Evolutionary conservation across 441 rosid species (phyloP), one percentile per base, ranked within the genome.

Genomic region (Mallotus repandus): DNA sequence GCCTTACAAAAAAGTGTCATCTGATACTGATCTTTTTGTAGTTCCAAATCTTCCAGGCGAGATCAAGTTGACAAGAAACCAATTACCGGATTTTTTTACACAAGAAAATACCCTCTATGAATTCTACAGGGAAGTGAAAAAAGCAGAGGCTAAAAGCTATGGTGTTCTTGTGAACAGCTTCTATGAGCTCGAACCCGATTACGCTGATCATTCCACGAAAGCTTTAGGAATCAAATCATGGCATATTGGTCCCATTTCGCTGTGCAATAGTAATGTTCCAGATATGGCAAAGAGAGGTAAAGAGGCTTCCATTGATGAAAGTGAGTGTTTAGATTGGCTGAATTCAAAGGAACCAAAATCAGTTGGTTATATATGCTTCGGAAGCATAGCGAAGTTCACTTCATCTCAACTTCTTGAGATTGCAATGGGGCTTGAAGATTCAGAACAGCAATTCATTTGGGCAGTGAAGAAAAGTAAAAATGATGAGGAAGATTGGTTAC

Each of bases 111-210:
- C 5, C 15, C 29, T 67, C 21, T 29, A 60, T 0, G 60, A 45
- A 4, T 52, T 32, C 43, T 53, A 11, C 12, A 12, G 2, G n/a
- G 2, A 50, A 43, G 43, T 13, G n/a, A 62, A 11, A 2, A 80
- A 19, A 25, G 57, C 13, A 0, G 75, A 73, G 65, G 0, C 59
- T 14, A 79, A 13, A 38, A 84, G 89, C 85, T 91, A 67, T 64
- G 93, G 91, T 19, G 79, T 81, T 49, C 56, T 89, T 48, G 73
- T 88, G 74, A 91, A 89, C 77, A 91, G 93, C 63, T 87, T 86
- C 82, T 83, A 90, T 35, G 93, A 90, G 80, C 86, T 90, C 2
- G 95, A 88, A 60, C 72, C 87, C 0, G 57, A 7, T 18, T 92
- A 88, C 53, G 88, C 82, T 32, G 90, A 86, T 76, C 74, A 81